A percentile compares a stretch with the other conserved stretches of the same genome.
phyloP scores from a whole-genome alignment of 2,329 filamentous ascomycete species.

The Ceratocystis huliohia region DNA sequence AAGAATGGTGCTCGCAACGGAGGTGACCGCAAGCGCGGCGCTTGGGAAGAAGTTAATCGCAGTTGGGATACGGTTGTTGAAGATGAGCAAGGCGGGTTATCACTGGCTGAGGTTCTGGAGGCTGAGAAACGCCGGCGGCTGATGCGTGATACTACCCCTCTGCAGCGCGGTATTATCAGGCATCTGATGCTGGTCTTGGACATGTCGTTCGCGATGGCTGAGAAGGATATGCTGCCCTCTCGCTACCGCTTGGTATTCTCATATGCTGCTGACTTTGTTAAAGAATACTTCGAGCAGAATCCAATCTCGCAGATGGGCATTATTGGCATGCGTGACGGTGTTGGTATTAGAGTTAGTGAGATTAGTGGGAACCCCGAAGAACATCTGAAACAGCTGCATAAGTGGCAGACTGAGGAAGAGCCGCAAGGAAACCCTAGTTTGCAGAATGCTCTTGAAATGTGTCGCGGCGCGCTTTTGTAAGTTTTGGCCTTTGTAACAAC shows the following conservation, averaged over 20 bases:
- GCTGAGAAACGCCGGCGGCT: slow-evolving; percentile 70
- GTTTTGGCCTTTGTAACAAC: slow-evolving; percentile 24
- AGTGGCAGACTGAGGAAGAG: slow-evolving; percentile 47
- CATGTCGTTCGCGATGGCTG: slow-evolving; percentile 82
- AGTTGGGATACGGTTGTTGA: slow-evolving; percentile 66
- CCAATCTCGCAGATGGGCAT: slow-evolving; percentile 92
- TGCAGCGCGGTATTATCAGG: slow-evolving; percentile 95
- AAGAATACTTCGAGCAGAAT: slow-evolving; percentile 96
- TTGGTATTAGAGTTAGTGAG: slow-evolving; percentile 75
- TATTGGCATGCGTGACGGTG: slow-evolving; percentile 82
- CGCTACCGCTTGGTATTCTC: slow-evolving; percentile 70
- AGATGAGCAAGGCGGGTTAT: slow-evolving; percentile 65
- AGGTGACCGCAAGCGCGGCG: slow-evolving; percentile 33
- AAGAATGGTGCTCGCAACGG: slow-evolving; percentile 25
- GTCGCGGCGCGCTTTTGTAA: slow-evolving; percentile 75
- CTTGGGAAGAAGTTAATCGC: slow-evolving; percentile 54
- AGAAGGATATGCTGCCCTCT: slow-evolving; percentile 87
- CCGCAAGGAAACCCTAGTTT: slow-evolving; percentile 65
- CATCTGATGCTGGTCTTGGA: slow-evolving; percentile 85
- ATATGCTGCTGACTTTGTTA: slow-evolving; percentile 76
- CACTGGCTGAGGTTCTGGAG: slow-evolving; percentile 62
- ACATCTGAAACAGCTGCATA: slow-evolving; percentile 65
- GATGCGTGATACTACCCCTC: slow-evolving; percentile 72
- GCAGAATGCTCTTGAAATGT: slow-evolving; percentile 95
- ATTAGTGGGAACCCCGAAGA: slow-evolving; percentile 84